A percentile compares a stretch with the other conserved stretches of the same genome.
These are phyloP conservation scores for Apiotrichum porosum DNA, from an alignment of 1,284 basidiomycete genomes.

Conservation along the genomic window DNA sequence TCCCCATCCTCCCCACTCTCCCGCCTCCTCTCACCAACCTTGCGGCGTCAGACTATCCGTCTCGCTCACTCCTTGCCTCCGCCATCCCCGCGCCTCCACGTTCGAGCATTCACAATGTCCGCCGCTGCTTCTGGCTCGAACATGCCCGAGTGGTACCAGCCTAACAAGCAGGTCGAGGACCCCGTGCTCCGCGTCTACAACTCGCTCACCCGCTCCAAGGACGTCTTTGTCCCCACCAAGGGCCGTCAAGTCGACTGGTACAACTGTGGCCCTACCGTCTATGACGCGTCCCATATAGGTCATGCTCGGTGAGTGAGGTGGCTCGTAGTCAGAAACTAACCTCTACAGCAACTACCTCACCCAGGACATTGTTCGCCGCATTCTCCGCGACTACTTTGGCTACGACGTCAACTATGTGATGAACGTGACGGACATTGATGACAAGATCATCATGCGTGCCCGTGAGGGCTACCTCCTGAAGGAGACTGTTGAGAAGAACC, in stretches of 20 bases:
- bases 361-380: constrained; percentile 89
- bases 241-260: constrained; percentile 96
- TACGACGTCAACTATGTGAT: constrained; percentile 98
- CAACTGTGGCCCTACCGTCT: constrained; percentile 98
- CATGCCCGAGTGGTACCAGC: constrained; percentile 46
- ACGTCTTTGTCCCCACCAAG: constrained; percentile 73
- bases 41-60: not conserved
- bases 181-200: constrained; percentile 79
- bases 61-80: not conserved
- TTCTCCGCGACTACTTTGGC: constrained; percentile 92
- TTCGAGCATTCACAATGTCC: constrained; percentile 10
- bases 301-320: constrained; percentile 73
- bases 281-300: constrained; percentile 97
- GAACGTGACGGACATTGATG: constrained; percentile 99
- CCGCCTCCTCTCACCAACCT: not conserved
- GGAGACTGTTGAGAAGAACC: constrained; percentile 34
- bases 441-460: constrained; percentile 94
- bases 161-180: constrained; percentile 29
- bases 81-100: not conserved
- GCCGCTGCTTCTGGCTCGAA: constrained; percentile 22
- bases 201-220: constrained; percentile 88
- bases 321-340: not conserved
- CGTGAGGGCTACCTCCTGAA: constrained; percentile 74
- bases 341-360: constrained; percentile 89
- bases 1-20: constrained; percentile 2